Base-by-base conservation (phyloP, 202 grass and related monocot genomes). In the Musa balbisiana region DNA sequence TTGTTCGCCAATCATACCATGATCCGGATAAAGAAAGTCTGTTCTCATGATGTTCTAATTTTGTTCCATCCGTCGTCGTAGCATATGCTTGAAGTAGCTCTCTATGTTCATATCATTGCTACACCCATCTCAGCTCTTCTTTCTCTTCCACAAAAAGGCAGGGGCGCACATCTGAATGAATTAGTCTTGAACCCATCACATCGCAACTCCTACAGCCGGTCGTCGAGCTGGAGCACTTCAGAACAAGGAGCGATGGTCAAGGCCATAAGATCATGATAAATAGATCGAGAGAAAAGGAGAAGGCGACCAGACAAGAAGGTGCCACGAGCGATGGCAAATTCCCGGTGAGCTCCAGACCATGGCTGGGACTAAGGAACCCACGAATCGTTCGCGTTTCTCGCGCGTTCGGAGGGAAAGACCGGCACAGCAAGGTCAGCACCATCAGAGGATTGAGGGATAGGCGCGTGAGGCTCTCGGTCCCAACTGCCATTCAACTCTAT, bases 341-440 rank as follows among this genome's bases (percentile, higher is more conserved):
- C 1, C 26, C 53, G 80, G 67, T 83, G 67, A 85, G 23, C 79
- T 86, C 83, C n/a, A 79, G 88, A 33, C 88, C 83, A 74, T 91
- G 85, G 87, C 81, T 86, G 16, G 86, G 82, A 33, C 86, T 87
- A 8, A 96, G 85, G 11, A 85, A 93, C 80, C 92, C 90, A 12
- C 67, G 93, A 82, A 97, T 97, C 74, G 93, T 97, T 64, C 88
- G 93, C 9, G 93, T 97, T 13, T 92, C 90, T 17, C 88, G 93
- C 9, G 80, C 87, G 73, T 97, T 97, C 83, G 88, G 88, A 69
- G 93, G 93, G 66, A 97, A 97, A 85, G 93, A 97, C 80, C 75
- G 93, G 33, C 93, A 97, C 67, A 97, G 90, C 82, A 97, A 97
- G 82, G 93, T 97, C 79, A 81, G 86, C 58, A 97, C 93, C 16